Base-by-base conservation (phyloP, 1,284 basidiomycete species). In the Ceratobasidium sp. region DNA sequence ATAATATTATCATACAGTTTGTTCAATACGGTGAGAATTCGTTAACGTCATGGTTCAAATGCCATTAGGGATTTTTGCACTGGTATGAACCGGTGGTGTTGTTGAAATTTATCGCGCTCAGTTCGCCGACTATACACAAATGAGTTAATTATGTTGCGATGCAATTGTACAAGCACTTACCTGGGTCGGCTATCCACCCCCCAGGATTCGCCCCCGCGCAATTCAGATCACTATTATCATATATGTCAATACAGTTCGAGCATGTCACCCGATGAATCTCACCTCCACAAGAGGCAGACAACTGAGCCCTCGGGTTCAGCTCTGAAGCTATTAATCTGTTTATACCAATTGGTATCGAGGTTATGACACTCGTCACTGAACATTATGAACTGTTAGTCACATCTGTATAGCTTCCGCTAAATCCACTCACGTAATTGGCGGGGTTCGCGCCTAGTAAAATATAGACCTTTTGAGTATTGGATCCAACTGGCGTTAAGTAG, bases 281-380 rank as follows among this genome's bases (percentile, higher is more conserved):
- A 67, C 64, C 35, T 40, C 25, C 40, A 67, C 12, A 67, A 43
- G n/a, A 54, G 15, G 20, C 64, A 67, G 10, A 32, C 38, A 8
- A 67, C 29, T 6, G 10, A 12, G n/a, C 40, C 40, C 5, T 20
- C 17, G 31, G 45, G 45, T 22, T 67, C 64, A n/a, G 64, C 50
- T 7, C 64, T 35, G 31, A 67, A 67, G 25, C 64, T 54, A 6
- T 17, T 34, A 31, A 67, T 43, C 40, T 67, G 38, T n/a, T 45
- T 43, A 32, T 67, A 45, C 29, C 54, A 67, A 10, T 54, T 43
- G 13, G 42, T 45, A 17, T 52, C 64, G 34, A 67, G 47, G 22
- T 67, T 67, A 22, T 47, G 10, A 20, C 45, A 47, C 7, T 7
- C 10, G 45, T 47, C 20, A 47, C 45, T 47, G n/a, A n/a, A 47